Percentiles rank a stretch among this genome's conserved stretches.
Evolutionary conservation across 768 basidiomycete genomes (phyloP).

Genomic region (Xerocomellus chrysenteron): DNA sequence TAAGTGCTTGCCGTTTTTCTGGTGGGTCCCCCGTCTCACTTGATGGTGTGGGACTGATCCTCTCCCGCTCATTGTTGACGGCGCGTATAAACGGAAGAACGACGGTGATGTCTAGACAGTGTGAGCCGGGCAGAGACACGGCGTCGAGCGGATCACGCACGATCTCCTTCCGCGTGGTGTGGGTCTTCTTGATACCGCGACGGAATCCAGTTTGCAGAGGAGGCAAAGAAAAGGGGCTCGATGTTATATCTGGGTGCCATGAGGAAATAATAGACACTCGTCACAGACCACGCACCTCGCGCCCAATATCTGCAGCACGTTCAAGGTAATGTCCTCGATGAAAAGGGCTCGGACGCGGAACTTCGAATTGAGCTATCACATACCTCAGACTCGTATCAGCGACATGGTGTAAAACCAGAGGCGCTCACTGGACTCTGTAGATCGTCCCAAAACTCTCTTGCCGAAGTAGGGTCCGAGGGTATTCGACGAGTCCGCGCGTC

Average conservation of each 20-base stretch:
- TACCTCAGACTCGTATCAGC: not conserved
- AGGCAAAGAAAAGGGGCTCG: conserved; percentile 46
- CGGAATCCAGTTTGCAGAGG: conserved; percentile 43
- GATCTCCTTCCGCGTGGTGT: conserved; percentile 31
- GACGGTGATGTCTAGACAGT: conserved; percentile 41
- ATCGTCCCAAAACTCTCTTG: conserved; percentile 27
- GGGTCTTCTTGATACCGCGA: conserved; percentile 41
- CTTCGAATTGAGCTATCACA: conserved; percentile 18
- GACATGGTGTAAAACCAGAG: not conserved
- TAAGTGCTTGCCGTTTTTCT: conserved; percentile 1
- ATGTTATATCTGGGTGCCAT: conserved; percentile 35
- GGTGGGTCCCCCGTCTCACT: conserved; percentile 7
- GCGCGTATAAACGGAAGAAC: conserved; percentile 42
- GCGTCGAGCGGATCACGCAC: conserved; percentile 28
- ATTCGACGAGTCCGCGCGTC: conserved; percentile 8
- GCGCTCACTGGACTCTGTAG: conserved; percentile 28
- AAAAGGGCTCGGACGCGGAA: conserved; percentile 37
- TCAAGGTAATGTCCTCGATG: conserved; percentile 34
- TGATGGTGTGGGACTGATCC: conserved; percentile 14
- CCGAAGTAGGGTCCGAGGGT: conserved; percentile 8
- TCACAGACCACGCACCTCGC: conserved; percentile 27
- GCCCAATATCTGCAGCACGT: conserved; percentile 38
- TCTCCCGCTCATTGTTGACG: conserved; percentile 29
- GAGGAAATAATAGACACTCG: not conserved
- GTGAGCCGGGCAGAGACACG: not conserved